phyloP scores from a whole-genome alignment of 306 rosid genomes.

The Mucuna pruriens region DNA sequence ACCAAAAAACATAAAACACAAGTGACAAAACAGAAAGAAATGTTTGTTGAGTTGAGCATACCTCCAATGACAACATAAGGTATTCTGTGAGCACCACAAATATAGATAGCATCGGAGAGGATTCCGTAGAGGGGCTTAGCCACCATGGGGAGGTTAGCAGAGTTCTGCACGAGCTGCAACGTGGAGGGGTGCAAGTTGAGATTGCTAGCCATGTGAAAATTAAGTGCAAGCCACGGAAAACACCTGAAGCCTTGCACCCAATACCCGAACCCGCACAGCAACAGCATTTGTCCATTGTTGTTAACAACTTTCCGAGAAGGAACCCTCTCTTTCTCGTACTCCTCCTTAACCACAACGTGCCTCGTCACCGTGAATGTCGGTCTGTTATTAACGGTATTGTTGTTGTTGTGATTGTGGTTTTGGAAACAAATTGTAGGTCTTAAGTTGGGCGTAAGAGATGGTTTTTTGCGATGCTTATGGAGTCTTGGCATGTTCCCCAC shows the following conservation, averaged over 20 bases:
- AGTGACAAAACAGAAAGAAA: conserved; percentile 19
- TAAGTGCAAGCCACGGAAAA: conserved; percentile 92
- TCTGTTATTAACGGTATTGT: conserved; percentile 22
- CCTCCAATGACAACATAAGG: conserved; percentile 89
- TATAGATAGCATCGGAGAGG: conserved; percentile 74
- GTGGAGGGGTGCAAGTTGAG: conserved; percentile 68
- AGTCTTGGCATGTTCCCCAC: conserved; percentile 21
- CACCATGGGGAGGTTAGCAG: conserved; percentile 84
- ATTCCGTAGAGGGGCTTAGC: conserved; percentile 89
- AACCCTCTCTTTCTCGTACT: conserved; percentile 38
- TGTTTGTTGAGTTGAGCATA: conserved; percentile 29
- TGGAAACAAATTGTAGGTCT: conserved; percentile 42
- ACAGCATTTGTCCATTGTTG: conserved; percentile 44
- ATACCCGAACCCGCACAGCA: conserved; percentile 84
- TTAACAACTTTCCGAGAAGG: conserved; percentile 22
- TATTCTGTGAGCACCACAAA: conserved; percentile 79
- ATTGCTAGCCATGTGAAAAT: conserved; percentile 74
- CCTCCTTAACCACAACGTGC: conserved; percentile 20
- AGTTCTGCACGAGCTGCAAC: conserved; percentile 80
- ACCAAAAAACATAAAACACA: neutral
- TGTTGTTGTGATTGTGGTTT: conserved; percentile 33
- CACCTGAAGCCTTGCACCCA: conserved; percentile 94
- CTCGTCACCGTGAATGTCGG: conserved; percentile 35
- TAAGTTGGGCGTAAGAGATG: neutral
- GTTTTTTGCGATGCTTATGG: conserved; percentile 17